A percentile compares a stretch with the other conserved stretches of the same genome.
Evolutionary conservation across 805 yeast genomes (phyloP).

Genomic region (Lipomyces spencermartinsiae): DNA sequence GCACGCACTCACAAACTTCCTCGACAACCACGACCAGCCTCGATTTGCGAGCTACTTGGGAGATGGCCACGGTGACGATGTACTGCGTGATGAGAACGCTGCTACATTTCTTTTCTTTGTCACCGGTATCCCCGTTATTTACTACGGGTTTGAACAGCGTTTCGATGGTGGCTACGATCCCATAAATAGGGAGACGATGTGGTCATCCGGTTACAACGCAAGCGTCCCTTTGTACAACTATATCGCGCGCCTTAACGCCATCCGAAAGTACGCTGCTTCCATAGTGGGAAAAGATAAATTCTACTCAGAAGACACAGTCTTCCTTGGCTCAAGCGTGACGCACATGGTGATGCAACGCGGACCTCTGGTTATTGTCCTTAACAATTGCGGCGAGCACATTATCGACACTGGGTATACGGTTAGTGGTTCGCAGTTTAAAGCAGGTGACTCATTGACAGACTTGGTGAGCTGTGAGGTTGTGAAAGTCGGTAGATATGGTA

Average conservation of each 20-base stretch:
- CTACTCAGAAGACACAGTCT: neutral
- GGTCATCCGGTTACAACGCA: conserved; percentile 18
- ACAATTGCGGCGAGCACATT: neutral
- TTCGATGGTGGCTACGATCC: conserved; percentile 24
- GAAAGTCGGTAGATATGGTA: neutral
- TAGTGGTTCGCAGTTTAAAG: neutral
- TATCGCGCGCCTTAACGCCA: conserved; percentile 1
- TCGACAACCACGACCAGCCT: conserved; percentile 25
- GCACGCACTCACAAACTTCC: conserved; percentile 5
- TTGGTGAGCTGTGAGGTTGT: neutral
- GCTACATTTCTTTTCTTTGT: conserved; percentile 11
- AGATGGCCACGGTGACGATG: conserved; percentile 6
- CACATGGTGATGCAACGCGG: conserved; percentile 10
- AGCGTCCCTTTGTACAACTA: conserved; percentile 8
- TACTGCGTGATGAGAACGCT: conserved; percentile 6
- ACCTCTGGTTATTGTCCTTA: neutral
- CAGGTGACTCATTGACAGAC: neutral
- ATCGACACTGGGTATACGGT: neutral
- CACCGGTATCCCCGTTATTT: conserved; percentile 23
- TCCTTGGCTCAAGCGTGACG: neutral
- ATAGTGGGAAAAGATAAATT: neutral
- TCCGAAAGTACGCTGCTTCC: conserved; percentile 12
- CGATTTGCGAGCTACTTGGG: conserved; percentile 14
- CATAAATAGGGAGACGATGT: conserved; percentile 21
- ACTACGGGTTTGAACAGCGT: conserved; percentile 25